phyloP scores from a whole-genome alignment of 2,329 filamentous ascomycete species.

The Thielaviopsis musarum region DNA sequence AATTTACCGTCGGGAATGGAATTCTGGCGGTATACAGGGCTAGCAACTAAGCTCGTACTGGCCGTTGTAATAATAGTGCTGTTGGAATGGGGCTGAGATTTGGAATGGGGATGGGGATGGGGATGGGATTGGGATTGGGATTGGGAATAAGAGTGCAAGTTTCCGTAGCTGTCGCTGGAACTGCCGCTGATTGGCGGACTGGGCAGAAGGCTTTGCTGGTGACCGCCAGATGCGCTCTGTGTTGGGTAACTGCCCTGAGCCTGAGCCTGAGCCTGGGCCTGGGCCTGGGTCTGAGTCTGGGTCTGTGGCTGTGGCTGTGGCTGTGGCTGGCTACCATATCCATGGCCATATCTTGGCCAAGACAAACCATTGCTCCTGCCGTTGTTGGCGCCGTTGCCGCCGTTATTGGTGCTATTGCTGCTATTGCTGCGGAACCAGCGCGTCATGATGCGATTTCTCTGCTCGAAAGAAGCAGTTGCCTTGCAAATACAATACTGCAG shows the following conservation, averaged over 20 bases:
- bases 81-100: neutral
- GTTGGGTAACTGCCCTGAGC: neutral
- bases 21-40: neutral
- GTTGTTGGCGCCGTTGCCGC: neutral
- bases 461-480: too few relatives aligned
- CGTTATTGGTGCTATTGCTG: neutral
- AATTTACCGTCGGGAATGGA: neutral
- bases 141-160: neutral
- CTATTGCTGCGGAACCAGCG: neutral
- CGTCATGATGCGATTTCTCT: neutral
- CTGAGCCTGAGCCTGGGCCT: too few relatives aligned
- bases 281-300: too few relatives aligned
- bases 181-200: neutral
- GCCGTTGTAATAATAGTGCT: too few relatives aligned
- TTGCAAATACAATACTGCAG: too few relatives aligned
- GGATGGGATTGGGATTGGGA: neutral
- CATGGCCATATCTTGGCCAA: neutral
- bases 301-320: too few relatives aligned
- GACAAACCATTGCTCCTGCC: neutral
- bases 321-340: neutral
- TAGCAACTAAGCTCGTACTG: neutral
- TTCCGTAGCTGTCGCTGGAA: neutral
- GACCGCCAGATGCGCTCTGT: neutral
- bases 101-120: neutral
- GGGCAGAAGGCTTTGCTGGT: neutral